Evolutionary conservation across 345 rosid genomes (phyloP).

Genomic region (Diplotaxis tenuifolia): DNA sequence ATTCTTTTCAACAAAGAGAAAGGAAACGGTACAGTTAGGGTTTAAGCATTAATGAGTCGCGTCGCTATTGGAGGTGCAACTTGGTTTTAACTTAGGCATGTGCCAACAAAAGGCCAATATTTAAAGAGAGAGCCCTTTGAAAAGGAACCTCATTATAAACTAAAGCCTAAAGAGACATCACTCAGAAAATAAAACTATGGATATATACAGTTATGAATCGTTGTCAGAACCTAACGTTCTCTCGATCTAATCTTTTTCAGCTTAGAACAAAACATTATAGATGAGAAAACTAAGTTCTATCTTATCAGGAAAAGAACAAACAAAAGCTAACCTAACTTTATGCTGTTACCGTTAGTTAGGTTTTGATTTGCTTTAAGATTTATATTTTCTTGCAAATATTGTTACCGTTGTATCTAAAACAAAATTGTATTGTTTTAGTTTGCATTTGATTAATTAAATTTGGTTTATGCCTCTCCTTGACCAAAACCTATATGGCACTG

Average conservation of each 20-base stretch:
- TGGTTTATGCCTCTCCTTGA: not conserved
- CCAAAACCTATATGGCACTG: too few relatives aligned
- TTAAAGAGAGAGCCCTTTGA: slow-evolving; percentile 28
- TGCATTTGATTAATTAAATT: not conserved
- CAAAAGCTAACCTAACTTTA: not conserved
- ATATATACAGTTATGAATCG: not conserved
- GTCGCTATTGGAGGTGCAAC: slow-evolving; percentile 31
- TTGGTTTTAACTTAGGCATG: slow-evolving; percentile 28
- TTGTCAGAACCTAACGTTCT: not conserved
- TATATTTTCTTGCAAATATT: not conserved
- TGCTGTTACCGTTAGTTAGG: not conserved
- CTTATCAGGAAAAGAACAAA: not conserved
- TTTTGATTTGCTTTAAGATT: not conserved
- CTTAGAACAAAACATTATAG: not conserved
- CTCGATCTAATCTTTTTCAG: not conserved
- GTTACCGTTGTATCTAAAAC: not conserved
- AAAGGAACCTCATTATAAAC: not conserved
- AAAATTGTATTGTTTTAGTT: not conserved
- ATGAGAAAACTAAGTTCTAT: not conserved
- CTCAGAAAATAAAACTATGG: slow-evolving; percentile 1
- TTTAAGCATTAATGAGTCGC: slow-evolving; percentile 16
- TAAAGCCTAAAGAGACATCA: slow-evolving; percentile 19
- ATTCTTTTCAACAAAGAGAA: slow-evolving; percentile 3
- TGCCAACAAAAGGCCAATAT: slow-evolving; percentile 39
- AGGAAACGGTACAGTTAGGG: not conserved